Conservation (phyloP, 2,329 filamentous ascomycete species). For the Trichoderma sp. region DNA sequence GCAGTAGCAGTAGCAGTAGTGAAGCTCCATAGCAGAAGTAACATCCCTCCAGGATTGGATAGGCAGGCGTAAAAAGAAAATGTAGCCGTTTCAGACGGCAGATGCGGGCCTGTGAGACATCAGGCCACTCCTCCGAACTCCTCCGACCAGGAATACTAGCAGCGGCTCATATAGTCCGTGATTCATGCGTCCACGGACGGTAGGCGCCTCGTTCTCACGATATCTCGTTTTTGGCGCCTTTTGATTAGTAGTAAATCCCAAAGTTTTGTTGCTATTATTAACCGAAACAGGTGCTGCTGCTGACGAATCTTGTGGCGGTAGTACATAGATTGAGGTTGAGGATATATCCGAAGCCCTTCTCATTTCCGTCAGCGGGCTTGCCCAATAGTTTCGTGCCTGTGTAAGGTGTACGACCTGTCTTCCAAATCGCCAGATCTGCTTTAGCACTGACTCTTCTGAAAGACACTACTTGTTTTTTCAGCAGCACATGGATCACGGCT, state of each 20-base stretch:
- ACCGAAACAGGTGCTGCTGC: constrained; percentile 1
- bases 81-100: background rate
- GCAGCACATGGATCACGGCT: constrained; percentile 16
- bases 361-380: background rate
- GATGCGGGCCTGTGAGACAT: constrained; percentile 15
- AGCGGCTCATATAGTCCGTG: background rate
- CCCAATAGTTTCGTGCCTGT: background rate
- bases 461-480: background rate
- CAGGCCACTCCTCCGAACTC: background rate
- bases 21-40: background rate
- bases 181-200: background rate
- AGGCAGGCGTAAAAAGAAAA: background rate
- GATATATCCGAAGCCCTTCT: background rate
- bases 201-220: background rate
- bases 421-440: background rate
- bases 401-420: background rate
- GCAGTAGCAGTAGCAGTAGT: background rate
- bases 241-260: background rate
- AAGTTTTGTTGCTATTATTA: background rate
- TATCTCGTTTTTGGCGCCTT: background rate
- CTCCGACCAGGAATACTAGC: background rate
- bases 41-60: background rate
- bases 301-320: background rate
- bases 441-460: background rate
- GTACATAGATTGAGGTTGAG: background rate